Percentiles rank a stretch among this genome's conserved stretches.
Conservation (phyloP, 2,329 filamentous ascomycete genomes). For the Sporothrix luriei region DNA sequence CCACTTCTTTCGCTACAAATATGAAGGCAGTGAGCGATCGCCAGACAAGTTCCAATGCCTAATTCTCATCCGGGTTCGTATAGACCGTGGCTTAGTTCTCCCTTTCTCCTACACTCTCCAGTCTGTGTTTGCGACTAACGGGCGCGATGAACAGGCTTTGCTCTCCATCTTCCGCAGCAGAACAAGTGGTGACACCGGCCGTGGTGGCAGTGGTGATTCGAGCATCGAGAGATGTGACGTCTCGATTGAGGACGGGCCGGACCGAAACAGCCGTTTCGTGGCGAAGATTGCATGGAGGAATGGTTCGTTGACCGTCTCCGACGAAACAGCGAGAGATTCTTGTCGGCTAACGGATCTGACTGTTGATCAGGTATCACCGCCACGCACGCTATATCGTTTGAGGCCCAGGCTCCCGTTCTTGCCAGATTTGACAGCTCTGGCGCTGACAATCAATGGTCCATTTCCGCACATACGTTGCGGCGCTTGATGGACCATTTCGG, state of each 20-base stretch:
- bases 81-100: not conserved
- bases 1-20: constrained; percentile 73
- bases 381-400: constrained; percentile 75
- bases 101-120: not conserved
- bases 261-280: constrained; percentile 72
- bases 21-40: constrained; percentile 55
- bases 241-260: constrained; percentile 69
- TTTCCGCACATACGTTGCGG: constrained; percentile 69
- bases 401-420: constrained; percentile 71
- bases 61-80: constrained; percentile 67
- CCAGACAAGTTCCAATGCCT: constrained; percentile 71
- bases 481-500: constrained; percentile 81
- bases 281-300: constrained; percentile 74
- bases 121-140: not conserved
- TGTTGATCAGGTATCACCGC: constrained; percentile 66
- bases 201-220: constrained; percentile 65
- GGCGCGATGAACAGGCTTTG: constrained; percentile 54
- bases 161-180: constrained; percentile 75
- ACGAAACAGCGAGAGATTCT: too few relatives aligned
- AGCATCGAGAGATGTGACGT: constrained; percentile 75
- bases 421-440: constrained; percentile 71
- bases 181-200: constrained; percentile 57
- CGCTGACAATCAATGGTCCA: constrained; percentile 70
- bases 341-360: not conserved
- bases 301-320: constrained; percentile 48